Percentiles rank a stretch among this genome's conserved stretches.
Evolutionary conservation across 768 basidiomycete species (phyloP).

Genomic region (Psilocybe cyanescens): DNA sequence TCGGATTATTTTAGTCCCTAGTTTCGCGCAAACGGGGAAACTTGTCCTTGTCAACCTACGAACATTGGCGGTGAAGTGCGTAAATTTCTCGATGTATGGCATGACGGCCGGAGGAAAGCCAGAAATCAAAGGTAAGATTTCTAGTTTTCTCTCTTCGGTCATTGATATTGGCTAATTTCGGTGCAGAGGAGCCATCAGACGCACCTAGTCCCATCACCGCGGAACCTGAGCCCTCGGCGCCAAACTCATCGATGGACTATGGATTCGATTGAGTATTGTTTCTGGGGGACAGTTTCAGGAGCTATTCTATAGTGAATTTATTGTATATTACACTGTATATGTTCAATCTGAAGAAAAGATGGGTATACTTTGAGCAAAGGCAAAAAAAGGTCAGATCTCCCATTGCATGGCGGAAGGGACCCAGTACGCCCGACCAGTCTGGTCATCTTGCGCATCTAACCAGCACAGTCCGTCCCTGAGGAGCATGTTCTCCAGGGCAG

Average conservation of each 20-base stretch:
- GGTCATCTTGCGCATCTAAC: constrained; percentile 89
- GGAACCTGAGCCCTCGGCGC: constrained; percentile 29
- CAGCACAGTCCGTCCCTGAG: constrained; percentile 91
- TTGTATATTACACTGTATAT: constrained; percentile 15
- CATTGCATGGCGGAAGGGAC: constrained; percentile 87
- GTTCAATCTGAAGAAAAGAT: constrained; percentile 1
- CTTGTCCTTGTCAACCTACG: constrained; percentile 81
- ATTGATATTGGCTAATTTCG: neutral
- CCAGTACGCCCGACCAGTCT: constrained; percentile 76
- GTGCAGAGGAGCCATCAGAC: constrained; percentile 16
- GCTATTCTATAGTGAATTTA: constrained; percentile 10
- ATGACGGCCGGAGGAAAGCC: constrained; percentile 38
- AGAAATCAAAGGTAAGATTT: constrained; percentile 19
- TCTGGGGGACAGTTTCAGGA: neutral
- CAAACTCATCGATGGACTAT: constrained; percentile 28
- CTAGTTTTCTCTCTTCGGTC: neutral
- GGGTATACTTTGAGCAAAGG: neutral
- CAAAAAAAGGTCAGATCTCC: constrained; percentile 51
- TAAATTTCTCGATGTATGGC: constrained; percentile 58
- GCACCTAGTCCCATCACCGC: constrained; percentile 24
- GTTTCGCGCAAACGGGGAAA: constrained; percentile 76
- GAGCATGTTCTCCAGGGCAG: constrained; percentile 89
- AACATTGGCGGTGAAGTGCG: constrained; percentile 69
- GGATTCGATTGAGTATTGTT: constrained; percentile 10
- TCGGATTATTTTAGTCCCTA: constrained; percentile 81